Base-by-base conservation (phyloP, 345 rosid genomes). In the Eucalyptus sp. region DNA sequence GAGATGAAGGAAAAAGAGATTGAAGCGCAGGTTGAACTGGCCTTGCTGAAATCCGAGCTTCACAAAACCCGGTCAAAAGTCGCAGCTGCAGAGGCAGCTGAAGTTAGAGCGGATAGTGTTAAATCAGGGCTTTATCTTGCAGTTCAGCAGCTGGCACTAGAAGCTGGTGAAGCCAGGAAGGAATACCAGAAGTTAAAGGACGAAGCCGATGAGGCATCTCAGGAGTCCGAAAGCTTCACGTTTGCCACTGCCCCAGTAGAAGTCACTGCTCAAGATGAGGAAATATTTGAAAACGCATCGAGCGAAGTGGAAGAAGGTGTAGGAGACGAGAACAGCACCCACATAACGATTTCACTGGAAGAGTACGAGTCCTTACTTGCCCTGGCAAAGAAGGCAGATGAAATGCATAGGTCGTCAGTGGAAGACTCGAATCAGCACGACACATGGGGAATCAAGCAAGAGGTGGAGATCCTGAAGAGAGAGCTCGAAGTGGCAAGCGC, bases 71-170 rank as follows among this genome's bases (percentile, higher is more conserved):
- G 92, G 87, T 89, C 93, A 10, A 90, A 83, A 86, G 48, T 90
- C 37, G 92, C 91, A 62, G 93, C 93, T 7, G 90, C 93, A 20
- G 92, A 93, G 68, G 93, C 93, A 49, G 93, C 92, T 48, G 93
- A 93, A 90, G 91, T 90, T 88, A 92, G 93, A 86, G 89, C 89
- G 2, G 89, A 87, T 29, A 90, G 90, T 50, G 41, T 86, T 13
- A 91, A 89, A 58, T 90, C 93, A 27, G 91, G 93, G 24, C 88
- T 88, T 16, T 89, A 90, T 88, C 94, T 76, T 68, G 93, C 93
- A 33, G 90, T 90, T 68, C 92, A 93, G 89, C 90, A 92, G 86
- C 90, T 92, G 44, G 89, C 90, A 5, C 87, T 88, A 0, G 93
- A 94, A 91, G 92, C 92, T 3, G 94, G 87, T 12, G 93, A 91